Evolutionary conservation across 2,329 filamentous ascomycete genomes (phyloP).

Genomic region (Magnaporthiopsis poae): DNA sequence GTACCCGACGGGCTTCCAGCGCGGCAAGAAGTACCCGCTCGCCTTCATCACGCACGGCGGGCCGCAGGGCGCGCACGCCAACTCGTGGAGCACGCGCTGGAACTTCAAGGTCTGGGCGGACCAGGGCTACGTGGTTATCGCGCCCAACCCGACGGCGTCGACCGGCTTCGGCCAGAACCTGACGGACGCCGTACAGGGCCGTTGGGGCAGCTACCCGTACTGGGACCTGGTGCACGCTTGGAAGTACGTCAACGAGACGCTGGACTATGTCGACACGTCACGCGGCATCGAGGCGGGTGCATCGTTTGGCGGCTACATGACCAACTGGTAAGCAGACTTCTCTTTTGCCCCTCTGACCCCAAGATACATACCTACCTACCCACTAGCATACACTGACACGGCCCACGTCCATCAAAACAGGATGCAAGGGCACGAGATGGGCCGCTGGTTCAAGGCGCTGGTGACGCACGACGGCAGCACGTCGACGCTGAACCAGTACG

Average conservation of each 20-base stretch:
- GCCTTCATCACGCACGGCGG: conserved; percentile 46
- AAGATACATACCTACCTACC: not conserved
- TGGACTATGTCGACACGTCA: conserved; percentile 40
- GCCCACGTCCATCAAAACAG: conserved; percentile 16
- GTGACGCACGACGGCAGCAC: conserved; percentile 43
- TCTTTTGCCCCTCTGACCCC: not conserved
- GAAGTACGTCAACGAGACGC: conserved; percentile 39
- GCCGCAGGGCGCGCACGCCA: conserved; percentile 41
- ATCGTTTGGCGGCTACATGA: conserved; percentile 48
- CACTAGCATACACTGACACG: too few species aligned
- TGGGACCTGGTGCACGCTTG: conserved; percentile 44
- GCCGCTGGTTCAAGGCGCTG: conserved; percentile 46
- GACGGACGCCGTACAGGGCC: conserved; percentile 38
- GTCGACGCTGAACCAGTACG: conserved; percentile 24
- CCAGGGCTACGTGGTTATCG: conserved; percentile 45
- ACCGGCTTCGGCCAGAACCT: conserved; percentile 44
- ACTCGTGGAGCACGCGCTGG: conserved; percentile 43
- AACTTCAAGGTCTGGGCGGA: conserved; percentile 46
- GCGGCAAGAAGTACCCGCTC: conserved; percentile 38
- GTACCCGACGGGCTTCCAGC: conserved; percentile 23
- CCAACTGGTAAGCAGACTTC: conserved; percentile 31
- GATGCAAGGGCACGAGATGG: conserved; percentile 43
- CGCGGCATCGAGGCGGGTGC: conserved; percentile 42
- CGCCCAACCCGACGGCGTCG: conserved; percentile 44
- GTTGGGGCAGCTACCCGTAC: conserved; percentile 45